phyloP scores from a whole-genome alignment of 1,139 yeast species.

The Pichia sp. region DNA sequence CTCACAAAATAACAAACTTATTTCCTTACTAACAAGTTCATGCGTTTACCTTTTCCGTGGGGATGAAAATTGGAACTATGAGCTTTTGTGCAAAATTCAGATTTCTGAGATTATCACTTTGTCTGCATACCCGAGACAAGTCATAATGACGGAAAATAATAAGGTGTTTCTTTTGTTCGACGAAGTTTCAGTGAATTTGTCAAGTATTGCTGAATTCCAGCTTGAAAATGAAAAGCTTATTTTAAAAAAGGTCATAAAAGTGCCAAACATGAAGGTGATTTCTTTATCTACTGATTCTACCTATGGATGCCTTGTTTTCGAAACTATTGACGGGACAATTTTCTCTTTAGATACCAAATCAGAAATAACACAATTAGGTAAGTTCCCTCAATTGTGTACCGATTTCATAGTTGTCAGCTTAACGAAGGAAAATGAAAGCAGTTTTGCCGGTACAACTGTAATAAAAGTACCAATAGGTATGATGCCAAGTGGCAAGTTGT shows the following conservation, averaged over 20 bases:
- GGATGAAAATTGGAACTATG: conserved; percentile 38
- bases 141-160: conserved; percentile 52
- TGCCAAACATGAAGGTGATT: conserved; percentile 47
- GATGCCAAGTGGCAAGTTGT: conserved; percentile 69
- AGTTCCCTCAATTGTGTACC: conserved; percentile 68
- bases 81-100: conserved; percentile 38
- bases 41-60: conserved; percentile 39
- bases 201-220: conserved; percentile 7
- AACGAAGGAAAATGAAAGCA: conserved; percentile 16
- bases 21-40: conserved; percentile 54
- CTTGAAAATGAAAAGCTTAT: neutral
- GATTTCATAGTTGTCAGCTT: conserved; percentile 49
- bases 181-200: conserved; percentile 10
- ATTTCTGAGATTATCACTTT: conserved; percentile 32
- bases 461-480: conserved; percentile 54
- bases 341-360: conserved; percentile 36
- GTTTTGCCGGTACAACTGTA: conserved; percentile 14
- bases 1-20: conserved; percentile 52
- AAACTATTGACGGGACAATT: conserved; percentile 63
- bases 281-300: conserved; percentile 55
- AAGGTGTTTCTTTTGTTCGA: conserved; percentile 58
- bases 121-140: conserved; percentile 52
- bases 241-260: conserved; percentile 40
- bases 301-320: conserved; percentile 49
- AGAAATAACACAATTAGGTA: conserved; percentile 32